phyloP scores from a whole-genome alignment of 2,329 filamentous ascomycete species.

The Fusarium zealandicum region DNA sequence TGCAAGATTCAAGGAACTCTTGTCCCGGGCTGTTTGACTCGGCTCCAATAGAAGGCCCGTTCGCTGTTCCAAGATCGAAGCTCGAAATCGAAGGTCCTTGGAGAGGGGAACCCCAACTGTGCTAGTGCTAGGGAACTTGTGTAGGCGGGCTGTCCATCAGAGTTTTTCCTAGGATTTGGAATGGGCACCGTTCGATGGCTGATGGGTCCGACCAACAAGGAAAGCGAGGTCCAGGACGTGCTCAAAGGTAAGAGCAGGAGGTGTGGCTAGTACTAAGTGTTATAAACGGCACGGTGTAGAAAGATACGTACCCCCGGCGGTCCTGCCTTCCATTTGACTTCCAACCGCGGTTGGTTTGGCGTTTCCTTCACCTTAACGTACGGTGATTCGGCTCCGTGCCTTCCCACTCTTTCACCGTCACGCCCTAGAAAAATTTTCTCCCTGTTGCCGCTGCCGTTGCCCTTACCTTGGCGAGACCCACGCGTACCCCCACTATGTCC shows the following conservation, averaged over 20 bases:
- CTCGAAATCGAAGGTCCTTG: constrained; percentile 17
- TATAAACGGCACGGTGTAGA: constrained; percentile 1
- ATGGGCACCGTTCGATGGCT: constrained; percentile 5
- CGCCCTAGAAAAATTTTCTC: constrained; percentile 30
- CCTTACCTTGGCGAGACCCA: not conserved
- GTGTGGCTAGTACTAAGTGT: not conserved
- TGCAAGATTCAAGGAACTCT: constrained; percentile 1
- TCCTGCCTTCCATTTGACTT: constrained; percentile 1
- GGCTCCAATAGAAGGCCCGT: constrained; percentile 22
- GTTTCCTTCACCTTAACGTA: constrained; percentile 29
- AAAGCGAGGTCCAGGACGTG: constrained; percentile 4
- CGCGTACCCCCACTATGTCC: constrained; percentile 22
- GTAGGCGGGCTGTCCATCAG: constrained; percentile 14
- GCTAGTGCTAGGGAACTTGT: constrained; percentile 14
- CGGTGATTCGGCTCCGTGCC: constrained; percentile 14
- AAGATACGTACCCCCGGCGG: constrained; percentile 2
- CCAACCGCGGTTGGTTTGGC: constrained; percentile 14
- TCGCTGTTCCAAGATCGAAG: constrained; percentile 18
- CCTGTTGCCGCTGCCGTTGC: constrained; percentile 8
- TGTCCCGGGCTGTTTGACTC: constrained; percentile 17
- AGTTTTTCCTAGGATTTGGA: constrained; percentile 33
- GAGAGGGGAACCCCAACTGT: constrained; percentile 7
- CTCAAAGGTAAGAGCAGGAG: constrained; percentile 10
- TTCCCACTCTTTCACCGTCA: constrained; percentile 12
- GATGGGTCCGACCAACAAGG: constrained; percentile 5